A percentile compares a stretch with the other conserved stretches of the same genome.
Evolutionary conservation across 495 filamentous ascomycete genomes (phyloP).

Genomic region (Aspergillus indologenus): DNA sequence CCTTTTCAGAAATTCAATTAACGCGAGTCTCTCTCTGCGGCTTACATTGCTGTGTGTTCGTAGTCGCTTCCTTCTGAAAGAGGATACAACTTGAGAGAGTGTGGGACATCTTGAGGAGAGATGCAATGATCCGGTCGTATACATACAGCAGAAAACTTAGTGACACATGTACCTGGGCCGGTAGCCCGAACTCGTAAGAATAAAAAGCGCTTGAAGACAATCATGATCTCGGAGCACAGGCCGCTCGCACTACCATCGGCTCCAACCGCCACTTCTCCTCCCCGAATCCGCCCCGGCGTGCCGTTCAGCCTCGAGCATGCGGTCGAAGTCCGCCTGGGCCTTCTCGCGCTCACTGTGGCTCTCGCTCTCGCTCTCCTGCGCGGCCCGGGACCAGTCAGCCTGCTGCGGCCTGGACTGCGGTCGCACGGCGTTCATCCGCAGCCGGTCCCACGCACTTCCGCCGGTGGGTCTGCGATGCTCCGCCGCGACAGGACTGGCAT

Average conservation of each 20-base stretch:
- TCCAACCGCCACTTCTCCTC: slow-evolving; percentile 21
- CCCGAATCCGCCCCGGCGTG: slow-evolving; percentile 21
- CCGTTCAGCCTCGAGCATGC: slow-evolving; percentile 41
- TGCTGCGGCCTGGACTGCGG: neutral
- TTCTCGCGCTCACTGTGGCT: slow-evolving; percentile 30
- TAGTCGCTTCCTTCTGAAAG: neutral
- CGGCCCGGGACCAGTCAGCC: neutral
- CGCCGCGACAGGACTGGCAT: slow-evolving; percentile 38
- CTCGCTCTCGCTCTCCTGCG: slow-evolving; percentile 8
- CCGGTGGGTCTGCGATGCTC: slow-evolving; percentile 29
- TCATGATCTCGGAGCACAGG: neutral
- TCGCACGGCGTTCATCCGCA: slow-evolving; percentile 20
- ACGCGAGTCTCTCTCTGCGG: neutral
- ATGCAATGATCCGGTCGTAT: neutral
- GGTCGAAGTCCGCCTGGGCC: slow-evolving; percentile 41
- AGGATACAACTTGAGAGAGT: too few relatives aligned
- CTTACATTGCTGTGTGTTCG: neutral
- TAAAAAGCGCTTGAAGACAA: too few relatives aligned
- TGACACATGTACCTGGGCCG: too few relatives aligned
- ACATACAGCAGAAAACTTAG: too few relatives aligned
- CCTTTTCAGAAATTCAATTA: neutral
- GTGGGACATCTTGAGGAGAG: too few relatives aligned
- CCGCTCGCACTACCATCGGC: slow-evolving; percentile 14
- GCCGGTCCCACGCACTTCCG: slow-evolving; percentile 43
- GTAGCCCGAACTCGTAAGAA: too few relatives aligned